Evolutionary conservation across 2,329 filamentous ascomycete genomes (phyloP).

Genomic region (Pseudogymnoascus sp.): DNA sequence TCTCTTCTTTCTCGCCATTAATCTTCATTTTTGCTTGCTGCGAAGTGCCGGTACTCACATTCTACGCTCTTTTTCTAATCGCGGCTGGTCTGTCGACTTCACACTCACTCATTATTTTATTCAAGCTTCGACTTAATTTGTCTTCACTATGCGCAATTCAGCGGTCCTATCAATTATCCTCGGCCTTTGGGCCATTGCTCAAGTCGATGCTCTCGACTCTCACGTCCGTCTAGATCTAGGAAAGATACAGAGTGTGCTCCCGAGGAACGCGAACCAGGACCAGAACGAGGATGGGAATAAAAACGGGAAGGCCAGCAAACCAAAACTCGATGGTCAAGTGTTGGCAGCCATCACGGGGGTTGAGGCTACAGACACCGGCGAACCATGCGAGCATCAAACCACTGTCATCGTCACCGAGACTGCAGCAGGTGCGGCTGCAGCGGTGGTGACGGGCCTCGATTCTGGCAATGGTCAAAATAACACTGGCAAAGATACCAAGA

Average conservation of each 20-base stretch:
- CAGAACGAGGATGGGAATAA: slow-evolving; percentile 1
- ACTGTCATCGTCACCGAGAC: slow-evolving; percentile 1
- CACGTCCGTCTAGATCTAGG: neutral
- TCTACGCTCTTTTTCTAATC: slow-evolving; percentile 3
- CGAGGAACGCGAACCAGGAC: neutral
- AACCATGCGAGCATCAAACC: neutral
- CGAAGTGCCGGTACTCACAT: neutral
- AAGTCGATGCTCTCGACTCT: neutral
- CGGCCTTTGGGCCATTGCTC: neutral
- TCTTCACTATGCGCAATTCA: neutral
- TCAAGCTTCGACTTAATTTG: neutral
- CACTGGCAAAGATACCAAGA: neutral
- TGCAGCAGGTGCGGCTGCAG: neutral
- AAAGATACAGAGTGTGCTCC: neutral
- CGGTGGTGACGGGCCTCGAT: neutral
- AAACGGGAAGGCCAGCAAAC: neutral
- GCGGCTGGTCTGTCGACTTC: slow-evolving; percentile 5
- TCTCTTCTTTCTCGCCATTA: neutral
- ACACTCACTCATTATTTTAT: neutral
- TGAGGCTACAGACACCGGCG: neutral
- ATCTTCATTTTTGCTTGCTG: neutral
- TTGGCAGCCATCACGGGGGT: neutral
- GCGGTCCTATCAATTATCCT: neutral
- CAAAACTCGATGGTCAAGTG: neutral
- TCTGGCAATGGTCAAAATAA: neutral